A percentile compares a stretch with the other conserved stretches of the same genome.
Evolutionary conservation across 305 asterid species (phyloP).

Genomic region (Fraxinus latifolia): DNA sequence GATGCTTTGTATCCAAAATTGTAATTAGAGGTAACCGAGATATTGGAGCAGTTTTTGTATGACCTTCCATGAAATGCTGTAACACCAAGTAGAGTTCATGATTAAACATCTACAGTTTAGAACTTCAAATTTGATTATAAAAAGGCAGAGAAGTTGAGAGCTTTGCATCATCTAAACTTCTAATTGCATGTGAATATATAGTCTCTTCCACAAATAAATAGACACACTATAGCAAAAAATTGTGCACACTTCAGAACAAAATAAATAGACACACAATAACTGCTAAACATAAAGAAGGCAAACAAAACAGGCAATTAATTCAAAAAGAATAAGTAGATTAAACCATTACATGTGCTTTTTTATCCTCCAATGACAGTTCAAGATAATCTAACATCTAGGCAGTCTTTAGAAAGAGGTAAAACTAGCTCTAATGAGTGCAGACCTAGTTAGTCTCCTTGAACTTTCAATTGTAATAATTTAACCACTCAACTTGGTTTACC

Average conservation of each 20-base stretch:
- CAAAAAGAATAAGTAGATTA: neutral
- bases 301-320: neutral
- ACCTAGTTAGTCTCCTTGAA: neutral
- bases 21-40: slow-evolving; percentile 87
- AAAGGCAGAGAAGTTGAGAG: slow-evolving; percentile 13
- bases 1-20: slow-evolving; percentile 67
- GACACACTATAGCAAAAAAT: neutral
- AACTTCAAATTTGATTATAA: neutral
- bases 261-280: neutral
- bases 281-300: neutral
- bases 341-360: neutral
- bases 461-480: neutral
- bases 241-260: neutral
- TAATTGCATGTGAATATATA: neutral
- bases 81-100: slow-evolving; percentile 34
- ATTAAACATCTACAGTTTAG: slow-evolving; percentile 26
- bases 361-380: neutral
- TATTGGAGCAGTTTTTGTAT: slow-evolving; percentile 96
- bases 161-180: slow-evolving; percentile 3
- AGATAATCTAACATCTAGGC: neutral
- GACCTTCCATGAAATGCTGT: slow-evolving; percentile 99
- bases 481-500: neutral
- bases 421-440: neutral
- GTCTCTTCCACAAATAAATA: neutral
- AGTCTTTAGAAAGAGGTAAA: neutral